Base-by-base conservation (phyloP, 2,329 filamentous ascomycete genomes). In the Dryadomyces quercus-mongolicae region DNA sequence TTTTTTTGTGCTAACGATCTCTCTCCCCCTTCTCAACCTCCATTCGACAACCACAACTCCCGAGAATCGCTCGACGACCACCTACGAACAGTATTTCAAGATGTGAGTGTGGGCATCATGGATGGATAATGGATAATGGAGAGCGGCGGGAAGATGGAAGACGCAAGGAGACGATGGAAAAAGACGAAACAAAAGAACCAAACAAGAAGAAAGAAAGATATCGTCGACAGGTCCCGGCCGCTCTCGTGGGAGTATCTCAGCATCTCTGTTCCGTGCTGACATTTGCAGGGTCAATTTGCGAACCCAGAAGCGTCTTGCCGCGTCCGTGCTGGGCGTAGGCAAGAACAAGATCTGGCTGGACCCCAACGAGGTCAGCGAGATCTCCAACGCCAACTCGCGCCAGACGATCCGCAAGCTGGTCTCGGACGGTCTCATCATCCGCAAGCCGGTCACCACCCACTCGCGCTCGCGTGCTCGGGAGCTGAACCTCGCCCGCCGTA, bases 301-400 rank as follows among this genome's bases (percentile, higher is more conserved):
- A 77, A 97, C 93, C 76, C 94, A 98, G 85, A 98, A 98, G 87
- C 92, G 94, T 81, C 91, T 98, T 71, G 93, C 93, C 75, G 89
- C 93, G 72, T 88, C 92, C 77, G 93, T 98, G 76, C 88, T 95
- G 75, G 90, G 90, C 83, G 95, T 89, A 81, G 93, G 93, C 75
- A 86, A 98, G 88, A 88, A 92, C 85, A 98, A 98, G 88, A 95
- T 98, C 80, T 98, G 93, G 93, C 91, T 98, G 74, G 93, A 98
- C 79, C 93, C 93, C 76, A 97, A 94, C 76, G 93, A 98, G 82
- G 84, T 91, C 79, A 93, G 78, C 82, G 93, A 98, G 80, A 98
- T 98, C 81, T 90, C 88, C 81, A 97, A 96, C 78, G 93, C 93
- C 86, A 98, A 98, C 88, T 97, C 92, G 70, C 92, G 93, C 71